Percentiles rank a stretch among this genome's conserved stretches.
Evolutionary conservation across 208 protist genomes (phyloP).

Genomic region (Leishmania turanica): DNA sequence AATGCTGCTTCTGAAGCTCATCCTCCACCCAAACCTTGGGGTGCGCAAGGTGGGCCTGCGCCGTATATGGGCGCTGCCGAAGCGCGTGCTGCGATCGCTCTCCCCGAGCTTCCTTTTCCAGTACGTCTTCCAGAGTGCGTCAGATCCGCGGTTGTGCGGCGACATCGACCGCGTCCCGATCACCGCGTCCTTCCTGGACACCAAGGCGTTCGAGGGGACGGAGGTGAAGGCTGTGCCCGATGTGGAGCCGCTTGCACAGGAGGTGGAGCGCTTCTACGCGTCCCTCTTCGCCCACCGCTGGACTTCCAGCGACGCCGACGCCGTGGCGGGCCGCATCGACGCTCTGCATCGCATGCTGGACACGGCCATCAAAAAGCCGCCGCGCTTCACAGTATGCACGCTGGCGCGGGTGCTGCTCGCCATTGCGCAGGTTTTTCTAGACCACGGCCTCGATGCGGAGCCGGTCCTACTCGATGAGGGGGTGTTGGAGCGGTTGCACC

Average conservation of each 20-base stretch:
- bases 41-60: slow-evolving; percentile 74
- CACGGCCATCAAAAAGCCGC: slow-evolving; percentile 38
- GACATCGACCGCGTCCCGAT: slow-evolving; percentile 76
- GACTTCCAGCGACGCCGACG: slow-evolving; percentile 5
- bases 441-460: slow-evolving; percentile 17
- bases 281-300: slow-evolving; percentile 43
- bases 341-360: slow-evolving; percentile 47
- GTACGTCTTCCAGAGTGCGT: slow-evolving; percentile 47
- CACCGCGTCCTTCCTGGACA: slow-evolving; percentile 56
- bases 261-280: slow-evolving; percentile 80
- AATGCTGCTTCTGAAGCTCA: slow-evolving; percentile 80
- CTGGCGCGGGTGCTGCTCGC: slow-evolving; percentile 59
- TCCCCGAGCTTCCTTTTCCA: slow-evolving; percentile 65
- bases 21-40: slow-evolving; percentile 79
- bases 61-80: slow-evolving; percentile 59
- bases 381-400: slow-evolving; percentile 61
- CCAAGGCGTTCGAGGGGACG: slow-evolving; percentile 68
- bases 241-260: slow-evolving; percentile 47
- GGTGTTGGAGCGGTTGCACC: slow-evolving; percentile 35
- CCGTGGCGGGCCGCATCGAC: slow-evolving; percentile 32
- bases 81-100: slow-evolving; percentile 47
- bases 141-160: slow-evolving; percentile 70
- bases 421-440: slow-evolving; percentile 40
- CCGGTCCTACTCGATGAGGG: slow-evolving; percentile 37
- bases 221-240: slow-evolving; percentile 50